A percentile compares a stretch with the other conserved stretches of the same genome.
phyloP scores from a whole-genome alignment of 2,329 filamentous ascomycete species.

The Laburnicola sp. region DNA sequence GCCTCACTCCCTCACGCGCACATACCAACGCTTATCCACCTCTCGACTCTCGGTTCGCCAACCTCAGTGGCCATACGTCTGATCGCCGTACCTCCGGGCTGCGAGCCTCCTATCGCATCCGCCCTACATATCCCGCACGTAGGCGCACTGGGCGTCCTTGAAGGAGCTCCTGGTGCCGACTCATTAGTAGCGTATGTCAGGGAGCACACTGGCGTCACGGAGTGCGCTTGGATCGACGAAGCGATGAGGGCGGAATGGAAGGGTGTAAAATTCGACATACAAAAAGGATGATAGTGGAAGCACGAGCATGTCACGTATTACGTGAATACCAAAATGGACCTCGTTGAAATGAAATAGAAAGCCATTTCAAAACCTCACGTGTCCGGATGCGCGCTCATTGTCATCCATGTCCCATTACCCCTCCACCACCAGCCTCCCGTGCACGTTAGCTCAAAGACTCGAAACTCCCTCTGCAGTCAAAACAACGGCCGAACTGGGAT shows the following conservation, averaged over 20 bases:
- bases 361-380: no score
- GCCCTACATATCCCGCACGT: conserved; percentile 65
- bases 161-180: conserved; percentile 60
- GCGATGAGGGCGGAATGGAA: conserved; percentile 46
- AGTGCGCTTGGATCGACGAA: conserved; percentile 62
- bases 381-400: no score
- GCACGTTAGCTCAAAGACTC: no score
- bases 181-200: conserved; percentile 61
- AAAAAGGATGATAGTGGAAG: not conserved
- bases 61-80: conserved; percentile 47
- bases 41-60: conserved; percentile 20
- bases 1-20: conserved; percentile 40
- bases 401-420: no score
- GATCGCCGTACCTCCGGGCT: conserved; percentile 64
- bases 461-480: no score
- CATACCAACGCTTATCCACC: conserved; percentile 37
- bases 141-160: conserved; percentile 64
- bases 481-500: no score
- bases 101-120: conserved; percentile 60
- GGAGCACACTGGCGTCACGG: conserved; percentile 56
- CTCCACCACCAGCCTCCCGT: no score
- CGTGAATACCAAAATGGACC: not conserved
- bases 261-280: conserved; percentile 50
- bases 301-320: no score
- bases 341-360: no score